These are phyloP conservation scores for Rhizopogon sp. DNA, from an alignment of 768 basidiomycete species.

Conservation along the genomic window DNA sequence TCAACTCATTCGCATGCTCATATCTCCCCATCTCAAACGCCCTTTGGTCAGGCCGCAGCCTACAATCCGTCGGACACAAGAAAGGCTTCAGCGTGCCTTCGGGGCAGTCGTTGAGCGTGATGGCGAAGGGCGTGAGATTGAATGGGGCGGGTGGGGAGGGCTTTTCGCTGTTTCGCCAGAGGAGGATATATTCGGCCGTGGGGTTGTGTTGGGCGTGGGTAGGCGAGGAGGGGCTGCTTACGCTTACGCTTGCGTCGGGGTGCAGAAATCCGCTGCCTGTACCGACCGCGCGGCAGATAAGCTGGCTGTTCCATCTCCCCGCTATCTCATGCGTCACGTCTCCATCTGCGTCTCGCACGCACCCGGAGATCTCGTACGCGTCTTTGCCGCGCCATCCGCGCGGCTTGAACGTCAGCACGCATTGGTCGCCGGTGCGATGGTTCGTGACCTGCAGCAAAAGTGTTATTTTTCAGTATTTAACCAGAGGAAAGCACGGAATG, in stretches of 20 bases:
- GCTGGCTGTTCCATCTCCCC: conserved; percentile 92
- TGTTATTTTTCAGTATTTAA: not conserved
- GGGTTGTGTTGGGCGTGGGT: conserved; percentile 13
- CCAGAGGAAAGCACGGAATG: not conserved
- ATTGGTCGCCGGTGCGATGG: conserved; percentile 85
- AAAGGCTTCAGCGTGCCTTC: conserved; percentile 60
- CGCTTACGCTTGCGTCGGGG: conserved; percentile 62
- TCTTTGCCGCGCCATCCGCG: conserved; percentile 92
- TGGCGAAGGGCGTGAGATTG: conserved; percentile 92
- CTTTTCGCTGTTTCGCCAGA: conserved; percentile 93
- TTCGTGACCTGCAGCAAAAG: conserved; percentile 59
- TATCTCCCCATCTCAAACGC: conserved; percentile 90
- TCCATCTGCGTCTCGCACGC: conserved; percentile 64
- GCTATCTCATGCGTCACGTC: conserved; percentile 81
- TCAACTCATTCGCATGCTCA: conserved; percentile 77
- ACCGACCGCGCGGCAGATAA: conserved; percentile 77
- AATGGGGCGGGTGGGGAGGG: conserved; percentile 62
- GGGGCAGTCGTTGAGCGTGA: conserved; percentile 88
- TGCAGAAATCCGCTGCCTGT: conserved; percentile 54
- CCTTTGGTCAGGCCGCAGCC: conserved; percentile 87
- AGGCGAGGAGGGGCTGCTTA: conserved; percentile 41
- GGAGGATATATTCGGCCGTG: conserved; percentile 69
- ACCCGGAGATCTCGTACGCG: conserved; percentile 88
- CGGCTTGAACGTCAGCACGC: conserved; percentile 91
- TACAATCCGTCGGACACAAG: conserved; percentile 87